Evolutionary conservation across 1,139 yeast genomes (phyloP).

Genomic region (Yamadazyma jaroonii): DNA sequence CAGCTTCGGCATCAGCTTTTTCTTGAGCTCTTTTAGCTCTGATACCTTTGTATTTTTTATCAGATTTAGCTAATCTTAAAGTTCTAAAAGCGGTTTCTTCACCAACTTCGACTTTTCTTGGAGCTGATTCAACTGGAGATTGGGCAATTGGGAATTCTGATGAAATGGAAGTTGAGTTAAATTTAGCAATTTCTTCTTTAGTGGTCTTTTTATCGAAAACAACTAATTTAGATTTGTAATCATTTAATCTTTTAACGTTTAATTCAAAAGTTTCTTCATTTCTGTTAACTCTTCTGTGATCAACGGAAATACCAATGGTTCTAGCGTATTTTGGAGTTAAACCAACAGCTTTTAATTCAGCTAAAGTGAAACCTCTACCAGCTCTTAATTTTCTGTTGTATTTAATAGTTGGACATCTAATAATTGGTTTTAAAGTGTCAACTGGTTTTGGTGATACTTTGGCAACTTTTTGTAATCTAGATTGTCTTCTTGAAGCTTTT

Average conservation of each 20-base stretch:
- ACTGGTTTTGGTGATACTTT: slow-evolving; percentile 96
- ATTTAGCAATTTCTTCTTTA: slow-evolving; percentile 64
- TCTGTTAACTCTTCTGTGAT: slow-evolving; percentile 99
- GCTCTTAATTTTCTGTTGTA: slow-evolving; percentile 99
- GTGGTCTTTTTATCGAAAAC: slow-evolving; percentile 88
- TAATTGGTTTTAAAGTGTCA: slow-evolving; percentile 95
- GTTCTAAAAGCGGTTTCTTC: slow-evolving; percentile 94
- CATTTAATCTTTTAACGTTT: slow-evolving; percentile 95
- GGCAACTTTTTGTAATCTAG: slow-evolving; percentile 94
- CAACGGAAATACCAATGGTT: slow-evolving; percentile 98
- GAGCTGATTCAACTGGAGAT: slow-evolving; percentile 65
- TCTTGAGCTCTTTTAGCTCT: slow-evolving; percentile 97
- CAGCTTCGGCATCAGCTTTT: slow-evolving; percentile 99
- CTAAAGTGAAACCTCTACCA: slow-evolving; percentile 98
- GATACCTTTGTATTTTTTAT: slow-evolving; percentile 90
- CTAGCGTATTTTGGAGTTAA: slow-evolving; percentile 94
- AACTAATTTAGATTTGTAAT: slow-evolving; percentile 93
- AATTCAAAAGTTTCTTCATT: slow-evolving; percentile 92
- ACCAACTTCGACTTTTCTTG: slow-evolving; percentile 86
- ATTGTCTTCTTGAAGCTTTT: slow-evolving; percentile 94
- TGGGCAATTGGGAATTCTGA: slow-evolving; percentile 91
- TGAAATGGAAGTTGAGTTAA: slow-evolving; percentile 62
- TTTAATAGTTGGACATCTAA: slow-evolving; percentile 97
- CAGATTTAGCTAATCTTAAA: slow-evolving; percentile 92
- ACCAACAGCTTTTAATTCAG: slow-evolving; percentile 98